Percentiles rank a stretch among this genome's conserved stretches.
These are phyloP conservation scores for Lactuca sativa DNA, from an alignment of 129 eudicot genomes.

Conservation along the genomic window DNA sequence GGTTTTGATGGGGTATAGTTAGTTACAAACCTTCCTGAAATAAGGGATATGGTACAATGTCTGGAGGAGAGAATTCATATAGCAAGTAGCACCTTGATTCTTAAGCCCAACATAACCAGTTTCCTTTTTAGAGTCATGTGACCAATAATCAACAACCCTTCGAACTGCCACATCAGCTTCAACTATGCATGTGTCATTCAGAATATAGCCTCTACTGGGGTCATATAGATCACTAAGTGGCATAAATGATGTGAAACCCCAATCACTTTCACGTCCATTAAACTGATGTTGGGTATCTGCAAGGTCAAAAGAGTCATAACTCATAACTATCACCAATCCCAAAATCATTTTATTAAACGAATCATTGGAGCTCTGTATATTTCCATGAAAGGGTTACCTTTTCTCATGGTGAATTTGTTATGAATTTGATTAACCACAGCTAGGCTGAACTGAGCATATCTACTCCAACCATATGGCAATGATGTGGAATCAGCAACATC, in stretches of 20 bases:
- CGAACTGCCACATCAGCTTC: conserved; percentile 96
- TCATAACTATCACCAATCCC: conserved; percentile 6
- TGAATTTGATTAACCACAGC: conserved; percentile 74
- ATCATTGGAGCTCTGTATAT: neutral
- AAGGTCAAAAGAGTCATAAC: conserved; percentile 25
- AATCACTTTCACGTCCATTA: conserved; percentile 91
- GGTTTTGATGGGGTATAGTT: no score
- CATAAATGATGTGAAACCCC: conserved; percentile 99
- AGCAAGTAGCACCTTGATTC: conserved; percentile 98
- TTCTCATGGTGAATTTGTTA: conserved; percentile 57
- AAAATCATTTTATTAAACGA: neutral
- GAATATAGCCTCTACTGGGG: conserved; percentile 73
- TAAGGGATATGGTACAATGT: conserved; percentile 93
- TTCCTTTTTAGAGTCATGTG: conserved; percentile 91
- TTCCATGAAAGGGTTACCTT: conserved; percentile 50
- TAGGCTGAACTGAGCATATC: conserved; percentile 84
- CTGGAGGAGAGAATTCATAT: conserved; percentile 98
- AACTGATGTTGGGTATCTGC: conserved; percentile 93
- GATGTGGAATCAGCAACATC: conserved; percentile 86
- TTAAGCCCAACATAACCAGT: conserved; percentile 97
- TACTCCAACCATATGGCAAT: conserved; percentile 90
- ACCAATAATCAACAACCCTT: conserved; percentile 80
- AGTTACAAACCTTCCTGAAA: conserved; percentile 79
- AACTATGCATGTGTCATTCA: conserved; percentile 70
- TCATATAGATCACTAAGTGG: conserved; percentile 89